Evolutionary conservation across 2,329 filamentous ascomycete genomes (phyloP), one percentile per base, ranked within the genome.

Genomic region (Verticillium nonalfalfae): DNA sequence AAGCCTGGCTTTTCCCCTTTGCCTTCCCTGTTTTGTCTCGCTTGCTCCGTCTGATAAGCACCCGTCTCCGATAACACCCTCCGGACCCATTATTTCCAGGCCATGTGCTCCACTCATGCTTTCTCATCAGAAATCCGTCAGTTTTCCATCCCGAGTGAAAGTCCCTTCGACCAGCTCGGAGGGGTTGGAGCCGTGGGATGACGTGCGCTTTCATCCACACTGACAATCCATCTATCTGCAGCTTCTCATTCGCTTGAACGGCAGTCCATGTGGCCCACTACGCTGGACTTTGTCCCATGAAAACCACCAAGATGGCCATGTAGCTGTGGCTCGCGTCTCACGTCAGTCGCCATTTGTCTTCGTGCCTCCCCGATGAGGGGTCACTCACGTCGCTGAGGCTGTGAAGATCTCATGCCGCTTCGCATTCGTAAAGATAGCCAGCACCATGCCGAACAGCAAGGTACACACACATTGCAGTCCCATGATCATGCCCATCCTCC

Each of bases 361-460:
- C 11, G n/a, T 26, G 21, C 3, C n/a, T 45, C 14, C 6, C 39
- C 45, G 18, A 18, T n/a, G n/a, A 13, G 18, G 13, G n/a, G n/a
- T 26, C 34, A 57, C 55, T 13, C 15, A 57, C 55, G 55, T 57
- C 33, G 55, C 55, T n/a, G 55, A 57, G 15, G 55, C 55, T 13
- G 35, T 36, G 55, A 57, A 57, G 55, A 57, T 57, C 34, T 57
- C 55, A n/a, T 57, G 55, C n/a, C 55, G 55, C 34, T 57, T 57
- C 10, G 55, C 55, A 11, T 36, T 57, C 31, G 55, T 57, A 7
- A 57, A 57, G 13, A 36, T 31, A 9, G 55, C n/a, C 14, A 57
- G 55, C 34, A 36, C 34, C 14, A 39, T n/a, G 4, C 33, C 55
- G 18, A 57, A 57, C 5, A 57, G 7, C 33, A 57, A 18, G 9